A percentile compares a stretch with the other conserved stretches of the same genome.
Evolutionary conservation across 2,329 filamentous ascomycete species (phyloP).

Genomic region (Chaetomiaceae sp.): DNA sequence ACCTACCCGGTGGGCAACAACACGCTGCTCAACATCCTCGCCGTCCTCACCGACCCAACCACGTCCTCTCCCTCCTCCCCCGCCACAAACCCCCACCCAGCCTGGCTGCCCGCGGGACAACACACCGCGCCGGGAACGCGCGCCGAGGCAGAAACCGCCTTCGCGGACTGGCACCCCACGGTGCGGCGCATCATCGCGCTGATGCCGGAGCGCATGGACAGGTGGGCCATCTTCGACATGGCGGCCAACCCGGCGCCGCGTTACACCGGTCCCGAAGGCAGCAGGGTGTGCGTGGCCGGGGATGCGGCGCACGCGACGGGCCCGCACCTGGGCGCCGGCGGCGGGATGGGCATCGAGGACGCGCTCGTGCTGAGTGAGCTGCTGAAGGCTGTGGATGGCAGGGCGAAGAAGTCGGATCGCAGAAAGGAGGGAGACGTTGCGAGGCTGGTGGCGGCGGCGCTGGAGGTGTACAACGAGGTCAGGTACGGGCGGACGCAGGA

Average conservation of each 20-base stretch:
- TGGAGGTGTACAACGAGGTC: slow-evolving; percentile 33
- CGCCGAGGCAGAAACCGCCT: slow-evolving; percentile 36
- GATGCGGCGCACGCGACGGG: slow-evolving; percentile 53
- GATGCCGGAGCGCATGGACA: slow-evolving; percentile 39
- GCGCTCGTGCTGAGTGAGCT: slow-evolving; percentile 38
- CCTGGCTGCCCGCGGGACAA: background rate
- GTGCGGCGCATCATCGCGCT: slow-evolving; percentile 34
- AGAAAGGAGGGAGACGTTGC: background rate
- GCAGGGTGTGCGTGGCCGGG: slow-evolving; percentile 43
- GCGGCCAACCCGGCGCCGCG: slow-evolving; percentile 36
- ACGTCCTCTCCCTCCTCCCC: slow-evolving; percentile 45
- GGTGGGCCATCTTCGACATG: slow-evolving; percentile 52
- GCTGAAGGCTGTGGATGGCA: slow-evolving; percentile 20
- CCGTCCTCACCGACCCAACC: slow-evolving; percentile 36
- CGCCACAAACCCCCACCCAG: slow-evolving; percentile 27
- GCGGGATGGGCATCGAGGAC: slow-evolving; percentile 52
- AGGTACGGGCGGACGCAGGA: slow-evolving; percentile 38
- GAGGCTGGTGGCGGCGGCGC: slow-evolving; percentile 23
- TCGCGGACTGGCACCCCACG: slow-evolving; percentile 35
- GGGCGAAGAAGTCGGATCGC: background rate
- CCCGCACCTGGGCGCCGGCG: slow-evolving; percentile 51
- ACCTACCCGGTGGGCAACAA: slow-evolving; percentile 55
- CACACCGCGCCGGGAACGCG: slow-evolving; percentile 34
- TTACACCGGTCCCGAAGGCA: slow-evolving; percentile 32
- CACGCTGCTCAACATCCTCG: slow-evolving; percentile 51